A percentile compares a stretch with the other conserved stretches of the same genome.
Conservation (phyloP, 768 basidiomycete species). For the Tulasnella sp. region DNA sequence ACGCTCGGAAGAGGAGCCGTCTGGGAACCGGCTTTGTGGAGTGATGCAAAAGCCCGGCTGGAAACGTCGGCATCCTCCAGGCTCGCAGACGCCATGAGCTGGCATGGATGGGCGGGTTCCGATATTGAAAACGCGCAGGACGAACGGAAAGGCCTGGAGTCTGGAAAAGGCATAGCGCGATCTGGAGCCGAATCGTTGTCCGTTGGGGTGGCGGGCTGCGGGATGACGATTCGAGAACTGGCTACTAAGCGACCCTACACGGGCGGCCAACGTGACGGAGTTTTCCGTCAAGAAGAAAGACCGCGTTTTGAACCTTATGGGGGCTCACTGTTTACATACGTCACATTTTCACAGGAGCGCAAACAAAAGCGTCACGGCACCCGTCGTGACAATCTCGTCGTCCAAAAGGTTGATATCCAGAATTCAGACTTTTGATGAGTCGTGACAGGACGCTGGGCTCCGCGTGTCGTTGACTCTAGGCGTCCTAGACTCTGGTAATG, state of each 20-base stretch:
- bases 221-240: neutral
- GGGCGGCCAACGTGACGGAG: conserved; percentile 5
- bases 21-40: neutral
- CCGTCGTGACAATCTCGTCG: neutral
- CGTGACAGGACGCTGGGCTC: neutral
- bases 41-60: neutral
- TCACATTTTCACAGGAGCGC: neutral
- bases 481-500: neutral
- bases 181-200: neutral
- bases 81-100: neutral
- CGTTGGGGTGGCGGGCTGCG: neutral
- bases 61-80: neutral
- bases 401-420: neutral
- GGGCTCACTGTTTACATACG: neutral
- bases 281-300: conserved; percentile 5
- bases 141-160: conserved; percentile 3
- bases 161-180: conserved; percentile 12
- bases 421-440: neutral
- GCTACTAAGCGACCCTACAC: conserved; percentile 6
- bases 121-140: neutral
- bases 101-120: neutral
- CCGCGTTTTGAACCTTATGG: neutral
- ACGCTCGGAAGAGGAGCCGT: neutral
- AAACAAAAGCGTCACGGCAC: neutral
- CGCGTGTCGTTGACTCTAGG: neutral